These are phyloP conservation scores for Phialophora chinensis DNA, from an alignment of 2,329 filamentous ascomycete genomes.

Conservation along the genomic window DNA sequence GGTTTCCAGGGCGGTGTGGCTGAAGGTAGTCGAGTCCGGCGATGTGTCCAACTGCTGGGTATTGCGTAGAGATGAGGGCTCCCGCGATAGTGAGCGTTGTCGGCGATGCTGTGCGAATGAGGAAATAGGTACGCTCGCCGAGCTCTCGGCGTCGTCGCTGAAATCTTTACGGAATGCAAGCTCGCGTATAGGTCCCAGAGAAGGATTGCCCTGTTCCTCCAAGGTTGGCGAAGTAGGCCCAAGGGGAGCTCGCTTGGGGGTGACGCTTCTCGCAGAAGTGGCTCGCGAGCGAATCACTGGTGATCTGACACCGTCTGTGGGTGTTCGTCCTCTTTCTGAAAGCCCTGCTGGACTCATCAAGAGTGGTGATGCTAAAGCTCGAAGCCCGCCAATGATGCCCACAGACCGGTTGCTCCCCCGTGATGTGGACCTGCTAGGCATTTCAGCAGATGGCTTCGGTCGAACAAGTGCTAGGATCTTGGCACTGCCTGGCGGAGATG, in stretches of 20 bases:
- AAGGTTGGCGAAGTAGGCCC: constrained; percentile 6
- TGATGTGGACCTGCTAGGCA: constrained; percentile 45
- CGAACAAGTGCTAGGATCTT: constrained; percentile 37
- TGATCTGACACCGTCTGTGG: not conserved
- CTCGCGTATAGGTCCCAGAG: constrained; percentile 19
- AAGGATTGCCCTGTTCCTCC: constrained; percentile 11
- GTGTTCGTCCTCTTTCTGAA: constrained; percentile 23
- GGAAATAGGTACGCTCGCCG: constrained; percentile 28
- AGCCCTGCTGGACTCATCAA: constrained; percentile 26
- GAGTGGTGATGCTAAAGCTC: constrained; percentile 42
- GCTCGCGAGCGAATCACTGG: constrained; percentile 2
- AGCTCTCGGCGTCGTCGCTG: constrained; percentile 19
- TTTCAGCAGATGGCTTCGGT: constrained; percentile 40
- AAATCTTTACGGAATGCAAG: constrained; percentile 36
- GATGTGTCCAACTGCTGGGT: constrained; percentile 41
- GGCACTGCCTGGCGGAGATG: constrained; percentile 31
- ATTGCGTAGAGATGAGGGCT: constrained; percentile 41
- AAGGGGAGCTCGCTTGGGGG: constrained; percentile 20
- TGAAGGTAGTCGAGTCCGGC: constrained; percentile 10
- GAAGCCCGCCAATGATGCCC: constrained; percentile 48
- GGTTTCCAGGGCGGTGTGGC: constrained; percentile 33
- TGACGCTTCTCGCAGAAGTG: constrained; percentile 21
- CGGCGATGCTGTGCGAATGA: constrained; percentile 50
- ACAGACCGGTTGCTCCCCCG: constrained; percentile 43
- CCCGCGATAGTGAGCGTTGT: constrained; percentile 42